Conservation (phyloP, 2,329 filamentous ascomycete genomes). For the Elsinoe australis region DNA sequence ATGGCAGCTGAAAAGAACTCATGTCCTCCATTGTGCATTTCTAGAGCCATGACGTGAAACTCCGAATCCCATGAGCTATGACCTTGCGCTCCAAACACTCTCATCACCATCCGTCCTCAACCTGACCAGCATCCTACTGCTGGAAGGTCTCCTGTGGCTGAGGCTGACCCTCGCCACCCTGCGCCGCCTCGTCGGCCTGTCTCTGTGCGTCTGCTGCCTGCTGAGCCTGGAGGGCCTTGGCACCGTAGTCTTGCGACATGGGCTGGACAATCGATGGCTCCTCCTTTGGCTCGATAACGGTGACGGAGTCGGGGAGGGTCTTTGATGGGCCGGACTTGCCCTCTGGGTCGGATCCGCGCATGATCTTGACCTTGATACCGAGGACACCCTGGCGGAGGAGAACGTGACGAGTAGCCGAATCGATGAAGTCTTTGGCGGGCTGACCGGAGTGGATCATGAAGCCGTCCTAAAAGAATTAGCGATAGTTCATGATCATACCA, state of each 20-base stretch:
- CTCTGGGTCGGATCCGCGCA: slow-evolving; percentile 98
- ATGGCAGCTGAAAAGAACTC: neutral
- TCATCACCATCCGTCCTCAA: neutral
- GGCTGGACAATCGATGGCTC: slow-evolving; percentile 92
- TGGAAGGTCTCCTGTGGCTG: slow-evolving; percentile 37
- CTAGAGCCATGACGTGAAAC: slow-evolving; percentile 18
- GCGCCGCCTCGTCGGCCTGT: slow-evolving; percentile 51
- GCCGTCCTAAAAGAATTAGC: slow-evolving; percentile 54
- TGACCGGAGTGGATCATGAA: slow-evolving; percentile 99
- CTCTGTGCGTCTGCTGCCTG: slow-evolving; percentile 58
- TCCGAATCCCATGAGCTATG: slow-evolving; percentile 16
- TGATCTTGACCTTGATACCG: slow-evolving; percentile 99
- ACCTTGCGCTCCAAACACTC: neutral
- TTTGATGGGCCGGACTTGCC: slow-evolving; percentile 98
- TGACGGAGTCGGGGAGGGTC: slow-evolving; percentile 95
- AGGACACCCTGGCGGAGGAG: slow-evolving; percentile 99
- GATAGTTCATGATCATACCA: neutral
- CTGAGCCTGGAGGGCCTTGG: slow-evolving; percentile 68
- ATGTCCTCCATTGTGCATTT: slow-evolving; percentile 11
- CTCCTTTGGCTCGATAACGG: slow-evolving; percentile 99
- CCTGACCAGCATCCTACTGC: slow-evolving; percentile 19
- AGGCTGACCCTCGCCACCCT: slow-evolving; percentile 39
- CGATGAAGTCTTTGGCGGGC: slow-evolving; percentile 99
- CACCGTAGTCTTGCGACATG: slow-evolving; percentile 96
- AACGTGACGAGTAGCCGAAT: slow-evolving; percentile 96